These are phyloP conservation scores for Boletus semigastroideus DNA, from an alignment of 1,284 basidiomycete genomes.

Conservation along the genomic window DNA sequence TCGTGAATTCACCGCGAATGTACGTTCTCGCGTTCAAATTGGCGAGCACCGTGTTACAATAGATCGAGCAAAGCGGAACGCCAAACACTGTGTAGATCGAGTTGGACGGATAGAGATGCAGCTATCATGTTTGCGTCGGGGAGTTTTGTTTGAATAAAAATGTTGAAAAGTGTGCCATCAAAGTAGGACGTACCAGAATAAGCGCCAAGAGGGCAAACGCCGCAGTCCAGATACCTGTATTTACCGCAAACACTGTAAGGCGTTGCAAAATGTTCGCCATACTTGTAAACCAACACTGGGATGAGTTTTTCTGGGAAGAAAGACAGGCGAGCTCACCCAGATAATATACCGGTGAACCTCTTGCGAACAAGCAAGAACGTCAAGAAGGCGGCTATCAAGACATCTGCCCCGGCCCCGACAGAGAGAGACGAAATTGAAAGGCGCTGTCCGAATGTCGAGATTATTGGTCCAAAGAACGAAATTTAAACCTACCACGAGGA, in stretches of 20 bases:
- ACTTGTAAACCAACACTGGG: background rate
- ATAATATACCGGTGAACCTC: background rate
- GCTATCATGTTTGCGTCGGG: background rate
- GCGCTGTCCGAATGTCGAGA: background rate
- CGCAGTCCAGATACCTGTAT: conserved; percentile 19
- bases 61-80: conserved; percentile 9
- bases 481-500: conserved; percentile 5
- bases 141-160: background rate
- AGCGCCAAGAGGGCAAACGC: conserved; percentile 9
- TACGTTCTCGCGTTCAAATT: conserved; percentile 16
- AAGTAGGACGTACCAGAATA: conserved; percentile 10
- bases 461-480: background rate
- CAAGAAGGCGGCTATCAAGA: background rate
- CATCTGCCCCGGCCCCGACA: background rate
- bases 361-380: background rate
- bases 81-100: conserved; percentile 6
- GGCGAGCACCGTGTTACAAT: conserved; percentile 19
- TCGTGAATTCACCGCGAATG: background rate
- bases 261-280: conserved; percentile 8
- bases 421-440: background rate
- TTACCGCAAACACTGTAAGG: conserved; percentile 16
- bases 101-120: background rate
- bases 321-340: background rate
- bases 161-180: no score
- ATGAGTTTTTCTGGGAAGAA: background rate